A percentile compares a stretch with the other conserved stretches of the same genome.
phyloP scores from a whole-genome alignment of 768 basidiomycete species.

The Boletellus sp. region DNA sequence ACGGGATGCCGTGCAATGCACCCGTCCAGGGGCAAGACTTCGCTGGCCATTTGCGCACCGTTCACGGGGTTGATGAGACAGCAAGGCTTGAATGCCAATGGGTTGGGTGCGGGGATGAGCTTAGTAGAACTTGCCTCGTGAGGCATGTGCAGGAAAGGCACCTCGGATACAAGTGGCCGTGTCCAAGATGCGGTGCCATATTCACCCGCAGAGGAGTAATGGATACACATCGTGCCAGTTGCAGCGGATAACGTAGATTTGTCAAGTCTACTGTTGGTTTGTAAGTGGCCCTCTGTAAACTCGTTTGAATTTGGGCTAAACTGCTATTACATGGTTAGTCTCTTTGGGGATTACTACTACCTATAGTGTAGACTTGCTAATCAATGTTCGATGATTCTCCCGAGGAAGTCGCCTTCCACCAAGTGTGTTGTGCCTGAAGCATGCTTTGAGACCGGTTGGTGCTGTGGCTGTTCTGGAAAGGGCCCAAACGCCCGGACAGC shows the following conservation, averaged over 20 bases:
- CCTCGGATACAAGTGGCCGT: conserved; percentile 22
- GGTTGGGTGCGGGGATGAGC: conserved; percentile 13
- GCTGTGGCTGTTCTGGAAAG: conserved; percentile 3
- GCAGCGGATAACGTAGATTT: background rate
- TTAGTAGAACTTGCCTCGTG: conserved; percentile 13
- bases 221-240: conserved; percentile 12
- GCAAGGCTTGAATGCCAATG: conserved; percentile 13
- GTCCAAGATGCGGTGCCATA: conserved; percentile 9
- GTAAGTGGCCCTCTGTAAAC: conserved; percentile 1
- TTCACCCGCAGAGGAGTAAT: conserved; percentile 24
- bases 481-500: conserved; percentile 1
- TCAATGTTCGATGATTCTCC: background rate
- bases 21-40: conserved; percentile 15
- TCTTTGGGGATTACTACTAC: background rate
- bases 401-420: background rate
- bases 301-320: background rate
- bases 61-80: conserved; percentile 5
- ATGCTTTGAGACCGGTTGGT: background rate
- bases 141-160: conserved; percentile 26
- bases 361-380: conserved; percentile 1
- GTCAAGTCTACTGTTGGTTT: background rate
- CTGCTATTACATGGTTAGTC: background rate
- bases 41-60: conserved; percentile 10
- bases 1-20: conserved; percentile 11
- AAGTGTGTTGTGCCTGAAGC: background rate